Evolutionary conservation across 2,329 filamentous ascomycete genomes (phyloP).

Genomic region (Decorospora gaudefroyi): DNA sequence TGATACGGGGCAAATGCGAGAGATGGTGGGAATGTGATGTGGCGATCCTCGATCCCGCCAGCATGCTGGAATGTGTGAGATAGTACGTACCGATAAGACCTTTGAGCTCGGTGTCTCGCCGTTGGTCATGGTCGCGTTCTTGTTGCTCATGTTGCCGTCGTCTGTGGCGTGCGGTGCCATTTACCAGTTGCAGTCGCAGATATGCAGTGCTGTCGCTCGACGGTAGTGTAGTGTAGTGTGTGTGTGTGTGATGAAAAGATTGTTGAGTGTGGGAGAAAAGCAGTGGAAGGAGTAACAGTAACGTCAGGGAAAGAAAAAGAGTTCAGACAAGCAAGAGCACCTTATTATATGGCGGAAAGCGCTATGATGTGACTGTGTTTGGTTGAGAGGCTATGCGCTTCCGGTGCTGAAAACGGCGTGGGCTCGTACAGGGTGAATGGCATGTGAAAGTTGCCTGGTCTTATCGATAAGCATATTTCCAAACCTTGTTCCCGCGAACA

Average conservation of each 20-base stretch:
- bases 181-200: constrained; percentile 11
- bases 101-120: constrained; percentile 49
- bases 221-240: constrained; percentile 1
- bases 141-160: constrained; percentile 41
- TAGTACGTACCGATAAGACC: constrained; percentile 46
- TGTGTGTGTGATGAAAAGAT: background rate
- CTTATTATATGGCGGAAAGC: constrained; percentile 35
- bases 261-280: constrained; percentile 15
- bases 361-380: constrained; percentile 24
- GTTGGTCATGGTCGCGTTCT: constrained; percentile 43
- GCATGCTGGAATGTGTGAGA: background rate
- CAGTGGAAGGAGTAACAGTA: constrained; percentile 12
- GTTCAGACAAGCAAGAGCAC: constrained; percentile 11
- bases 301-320: constrained; percentile 14
- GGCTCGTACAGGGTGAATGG: constrained; percentile 17
- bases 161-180: constrained; percentile 45
- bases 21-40: background rate
- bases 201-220: constrained; percentile 9
- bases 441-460: constrained; percentile 36
- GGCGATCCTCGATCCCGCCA: background rate
- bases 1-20: background rate
- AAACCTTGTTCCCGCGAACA: background rate
- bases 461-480: constrained; percentile 26
- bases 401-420: constrained; percentile 33
- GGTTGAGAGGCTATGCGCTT: constrained; percentile 11